Conservation (phyloP, 345 rosid species). For the Heritiera littoralis region DNA sequence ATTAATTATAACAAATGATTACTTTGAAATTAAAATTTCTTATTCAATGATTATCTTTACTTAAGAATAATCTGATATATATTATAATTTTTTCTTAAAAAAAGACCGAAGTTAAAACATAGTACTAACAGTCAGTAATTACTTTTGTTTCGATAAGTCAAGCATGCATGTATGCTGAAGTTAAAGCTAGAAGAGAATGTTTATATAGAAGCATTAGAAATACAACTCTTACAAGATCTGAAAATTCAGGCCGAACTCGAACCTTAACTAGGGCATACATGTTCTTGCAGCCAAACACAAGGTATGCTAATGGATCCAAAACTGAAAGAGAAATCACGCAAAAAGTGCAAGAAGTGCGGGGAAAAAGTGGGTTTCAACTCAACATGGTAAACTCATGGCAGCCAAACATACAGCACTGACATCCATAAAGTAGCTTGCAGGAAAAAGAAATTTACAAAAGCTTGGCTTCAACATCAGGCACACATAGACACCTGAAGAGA, state of each 20-base stretch:
- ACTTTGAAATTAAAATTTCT: too few species aligned
- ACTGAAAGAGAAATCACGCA: slow-evolving; percentile 22
- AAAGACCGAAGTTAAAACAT: too few species aligned
- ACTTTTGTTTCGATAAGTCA: too few species aligned
- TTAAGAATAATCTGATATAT: too few species aligned
- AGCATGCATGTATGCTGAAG: too few species aligned
- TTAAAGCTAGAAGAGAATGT: too few species aligned
- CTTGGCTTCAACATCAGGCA: slow-evolving; percentile 3
- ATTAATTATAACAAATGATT: too few species aligned
- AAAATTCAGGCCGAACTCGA: neutral
- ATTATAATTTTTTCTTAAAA: too few species aligned
- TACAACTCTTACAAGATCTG: neutral
- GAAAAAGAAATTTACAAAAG: slow-evolving; percentile 15
- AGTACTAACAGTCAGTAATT: too few species aligned
- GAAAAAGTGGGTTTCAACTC: slow-evolving; percentile 20
- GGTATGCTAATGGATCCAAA: slow-evolving; percentile 22
- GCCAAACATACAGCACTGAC: slow-evolving; percentile 12
- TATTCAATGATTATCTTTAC: too few species aligned
- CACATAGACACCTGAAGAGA: slow-evolving; percentile 22
- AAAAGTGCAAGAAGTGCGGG: slow-evolving; percentile 23
- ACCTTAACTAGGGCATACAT: neutral
- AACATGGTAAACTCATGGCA: slow-evolving; percentile 5
- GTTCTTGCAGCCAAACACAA: slow-evolving; percentile 3
- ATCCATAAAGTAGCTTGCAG: neutral
- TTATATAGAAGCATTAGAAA: too few species aligned